Conservation (phyloP, 305 asterid genomes). For the Fraxinus ornus region DNA sequence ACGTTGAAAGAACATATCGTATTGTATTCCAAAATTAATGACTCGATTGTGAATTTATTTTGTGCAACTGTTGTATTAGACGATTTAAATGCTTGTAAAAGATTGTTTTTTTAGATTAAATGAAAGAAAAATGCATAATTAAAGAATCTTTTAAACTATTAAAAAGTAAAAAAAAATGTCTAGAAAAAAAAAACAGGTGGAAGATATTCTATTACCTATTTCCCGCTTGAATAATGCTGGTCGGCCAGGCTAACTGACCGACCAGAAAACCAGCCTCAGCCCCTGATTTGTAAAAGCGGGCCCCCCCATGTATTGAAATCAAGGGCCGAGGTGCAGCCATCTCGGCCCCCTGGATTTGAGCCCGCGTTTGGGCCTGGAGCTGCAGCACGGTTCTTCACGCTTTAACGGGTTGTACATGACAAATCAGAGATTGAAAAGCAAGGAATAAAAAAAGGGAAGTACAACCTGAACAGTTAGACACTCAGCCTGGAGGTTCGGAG, state of each 20-base stretch:
- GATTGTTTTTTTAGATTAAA: neutral
- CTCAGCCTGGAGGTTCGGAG: slow-evolving; percentile 57
- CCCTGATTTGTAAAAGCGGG: no score
- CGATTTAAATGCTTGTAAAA: neutral
- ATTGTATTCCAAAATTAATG: neutral
- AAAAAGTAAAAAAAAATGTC: neutral
- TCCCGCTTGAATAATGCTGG: no score
- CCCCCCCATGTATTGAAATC: no score
- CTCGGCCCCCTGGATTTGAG: no score
- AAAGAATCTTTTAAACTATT: neutral
- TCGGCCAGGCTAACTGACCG: no score
- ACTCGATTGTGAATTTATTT: neutral
- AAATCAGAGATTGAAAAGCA: neutral
- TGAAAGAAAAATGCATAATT: neutral
- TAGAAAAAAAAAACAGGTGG: neutral
- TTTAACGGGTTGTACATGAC: neutral
- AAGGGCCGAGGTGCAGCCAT: no score
- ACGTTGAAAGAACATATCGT: neutral
- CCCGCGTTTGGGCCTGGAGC: no score
- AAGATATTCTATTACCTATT: neutral
- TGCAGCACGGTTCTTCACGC: no score
- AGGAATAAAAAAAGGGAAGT: neutral
- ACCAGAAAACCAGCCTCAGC: no score
- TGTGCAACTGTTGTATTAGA: neutral
- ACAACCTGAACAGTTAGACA: slow-evolving; percentile 21